Evolutionary conservation across 2,329 filamentous ascomycete species (phyloP).

Genomic region (Coniosporium uncinatum): DNA sequence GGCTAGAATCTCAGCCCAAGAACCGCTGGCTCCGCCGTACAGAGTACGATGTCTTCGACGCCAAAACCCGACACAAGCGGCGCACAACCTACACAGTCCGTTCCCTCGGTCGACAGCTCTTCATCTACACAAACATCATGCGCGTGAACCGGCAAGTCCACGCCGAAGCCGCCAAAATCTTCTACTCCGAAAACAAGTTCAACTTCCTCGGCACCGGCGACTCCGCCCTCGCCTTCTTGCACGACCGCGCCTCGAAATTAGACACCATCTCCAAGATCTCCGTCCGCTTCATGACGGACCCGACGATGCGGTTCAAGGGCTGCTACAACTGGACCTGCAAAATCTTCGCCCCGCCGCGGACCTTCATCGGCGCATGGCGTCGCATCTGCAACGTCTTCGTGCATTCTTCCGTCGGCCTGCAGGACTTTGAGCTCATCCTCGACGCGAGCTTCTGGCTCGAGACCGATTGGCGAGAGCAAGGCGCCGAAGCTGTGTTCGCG

Average conservation of each 20-base stretch:
- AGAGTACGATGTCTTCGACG: conserved; percentile 6
- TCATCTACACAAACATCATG: conserved; percentile 4
- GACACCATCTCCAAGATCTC: conserved; percentile 5
- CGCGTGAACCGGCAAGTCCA: conserved; percentile 5
- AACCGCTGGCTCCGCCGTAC: conserved; percentile 3
- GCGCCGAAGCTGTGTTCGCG: conserved; percentile 4
- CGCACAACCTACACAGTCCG: conserved; percentile 7
- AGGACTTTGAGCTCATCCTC: conserved; percentile 8
- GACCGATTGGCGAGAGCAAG: conserved; percentile 5
- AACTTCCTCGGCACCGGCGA: conserved; percentile 7
- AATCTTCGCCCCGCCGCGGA: conserved; percentile 6
- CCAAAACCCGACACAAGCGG: conserved; percentile 1
- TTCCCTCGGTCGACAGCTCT: not conserved
- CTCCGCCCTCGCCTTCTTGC: conserved; percentile 7
- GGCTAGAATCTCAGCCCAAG: not conserved
- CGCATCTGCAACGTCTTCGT: conserved; percentile 5
- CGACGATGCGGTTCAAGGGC: conserved; percentile 5
- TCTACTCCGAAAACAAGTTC: conserved; percentile 8
- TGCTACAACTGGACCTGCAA: conserved; percentile 3
- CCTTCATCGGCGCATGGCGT: conserved; percentile 4
- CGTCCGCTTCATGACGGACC: conserved; percentile 4
- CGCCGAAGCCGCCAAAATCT: conserved; percentile 6
- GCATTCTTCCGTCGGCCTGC: conserved; percentile 2
- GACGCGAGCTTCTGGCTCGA: conserved; percentile 8
- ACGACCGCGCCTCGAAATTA: conserved; percentile 6